Evolutionary conservation across 768 basidiomycete species (phyloP).

Genomic region (Suillus discolor): DNA sequence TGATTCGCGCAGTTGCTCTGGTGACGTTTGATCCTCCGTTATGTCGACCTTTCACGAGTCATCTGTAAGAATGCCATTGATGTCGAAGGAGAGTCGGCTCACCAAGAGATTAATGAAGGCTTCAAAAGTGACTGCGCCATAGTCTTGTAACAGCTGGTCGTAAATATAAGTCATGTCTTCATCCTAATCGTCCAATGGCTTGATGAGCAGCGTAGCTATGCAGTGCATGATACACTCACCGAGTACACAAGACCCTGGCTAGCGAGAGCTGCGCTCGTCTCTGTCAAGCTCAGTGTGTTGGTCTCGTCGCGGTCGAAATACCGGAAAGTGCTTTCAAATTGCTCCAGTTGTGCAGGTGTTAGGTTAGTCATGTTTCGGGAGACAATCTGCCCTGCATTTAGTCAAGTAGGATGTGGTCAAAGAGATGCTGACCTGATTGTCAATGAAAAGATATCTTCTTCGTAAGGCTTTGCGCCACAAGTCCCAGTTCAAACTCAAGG

Average conservation of each 20-base stretch:
- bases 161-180: conserved; percentile 87
- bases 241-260: conserved; percentile 94
- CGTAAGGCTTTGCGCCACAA: conserved; percentile 75
- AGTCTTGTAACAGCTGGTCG: conserved; percentile 74
- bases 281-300: conserved; percentile 81
- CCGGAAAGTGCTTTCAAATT: conserved; percentile 96
- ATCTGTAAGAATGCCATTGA: conserved; percentile 6
- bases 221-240: conserved; percentile 38
- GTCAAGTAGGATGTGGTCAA: neutral
- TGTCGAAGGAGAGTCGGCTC: conserved; percentile 20
- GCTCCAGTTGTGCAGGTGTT: conserved; percentile 93
- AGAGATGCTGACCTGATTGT: conserved; percentile 73
- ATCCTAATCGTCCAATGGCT: conserved; percentile 47
- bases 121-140: conserved; percentile 90
- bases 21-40: conserved; percentile 92
- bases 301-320: conserved; percentile 95
- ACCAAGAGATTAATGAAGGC: conserved; percentile 95
- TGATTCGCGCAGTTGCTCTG: conserved; percentile 88
- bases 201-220: conserved; percentile 1
- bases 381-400: conserved; percentile 63
- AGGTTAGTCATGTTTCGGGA: conserved; percentile 93
- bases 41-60: conserved; percentile 74
- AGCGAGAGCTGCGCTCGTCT: conserved; percentile 93
- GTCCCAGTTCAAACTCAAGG: conserved; percentile 84
- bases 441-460: conserved; percentile 96